Base-by-base conservation (phyloP, 495 filamentous ascomycete species). In the Aspergillus steynii region DNA sequence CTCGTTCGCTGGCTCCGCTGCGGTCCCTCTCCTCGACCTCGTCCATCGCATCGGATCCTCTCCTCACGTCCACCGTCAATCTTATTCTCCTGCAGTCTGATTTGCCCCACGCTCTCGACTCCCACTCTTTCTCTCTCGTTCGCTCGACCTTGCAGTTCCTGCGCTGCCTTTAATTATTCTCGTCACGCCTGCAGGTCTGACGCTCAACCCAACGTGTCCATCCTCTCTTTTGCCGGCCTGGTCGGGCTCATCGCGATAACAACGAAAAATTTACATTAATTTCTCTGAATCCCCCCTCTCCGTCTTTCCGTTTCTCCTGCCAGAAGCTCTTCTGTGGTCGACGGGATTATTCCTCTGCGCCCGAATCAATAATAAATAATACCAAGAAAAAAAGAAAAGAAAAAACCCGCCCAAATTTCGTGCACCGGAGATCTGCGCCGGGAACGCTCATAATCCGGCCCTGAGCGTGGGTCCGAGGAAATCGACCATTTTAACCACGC, bases 391-490 rank as follows among this genome's bases (percentile, higher is more conserved):
- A 29, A 53, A 2, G 5, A 55, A 45, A 12, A 29, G 42, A 42
- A 55, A 6, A 55, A 47, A 46, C 52, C 31, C 48, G 46, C 29
- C 47, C 56, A 32, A 26, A 51, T 26, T 57, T 55, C 45, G 48
- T 34, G 48, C 57, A 46, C 60, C 54, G 62, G 52, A 59, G 67
- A 72, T 69, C 69, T 63, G 65, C 66, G 56, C 61, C 65, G 59
- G 66, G 37, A 69, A 65, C 71, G 65, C 66, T 73, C 66, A 58
- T 65, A 63, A 66, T 42, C 37, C 61, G 56, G 64, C 58, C 58
- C 58, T 67, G 59, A 52, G 60, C 68, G 70, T 42, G 37, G 75
- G 71, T 76, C 74, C 70, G 66, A 68, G 67, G 66, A 68, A 61
- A 55, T 55, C 55, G 56, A 61, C 55, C 54, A 37, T 37, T 61